These are phyloP conservation scores for Colletotrichum paranaense DNA, from an alignment of 2,329 filamentous ascomycete genomes.

Conservation along the genomic window DNA sequence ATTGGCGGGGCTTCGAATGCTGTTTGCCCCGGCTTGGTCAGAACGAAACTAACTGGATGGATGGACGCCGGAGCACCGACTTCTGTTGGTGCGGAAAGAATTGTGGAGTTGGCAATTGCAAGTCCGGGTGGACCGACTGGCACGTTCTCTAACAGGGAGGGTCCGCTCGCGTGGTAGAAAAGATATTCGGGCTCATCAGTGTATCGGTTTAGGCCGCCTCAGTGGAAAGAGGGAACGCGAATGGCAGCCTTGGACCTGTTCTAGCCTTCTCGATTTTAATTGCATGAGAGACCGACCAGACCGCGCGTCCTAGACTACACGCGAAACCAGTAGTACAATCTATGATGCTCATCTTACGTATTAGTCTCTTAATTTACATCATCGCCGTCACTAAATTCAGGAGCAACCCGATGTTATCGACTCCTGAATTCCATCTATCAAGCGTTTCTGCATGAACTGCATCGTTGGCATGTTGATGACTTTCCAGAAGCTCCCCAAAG, in stretches of 20 bases:
- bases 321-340: too few species aligned
- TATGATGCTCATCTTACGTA: too few species aligned
- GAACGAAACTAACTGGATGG: constrained; percentile 42
- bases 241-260: background rate
- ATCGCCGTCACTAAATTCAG: constrained; percentile 14
- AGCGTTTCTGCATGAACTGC: background rate
- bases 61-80: constrained; percentile 31
- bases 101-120: constrained; percentile 45
- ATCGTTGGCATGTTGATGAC: background rate
- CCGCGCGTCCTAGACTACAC: too few species aligned
- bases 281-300: too few species aligned
- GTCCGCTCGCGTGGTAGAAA: constrained; percentile 37
- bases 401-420: constrained; percentile 24
- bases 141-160: constrained; percentile 42
- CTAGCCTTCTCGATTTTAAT: too few species aligned
- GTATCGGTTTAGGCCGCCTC: background rate
- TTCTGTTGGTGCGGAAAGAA: constrained; percentile 43
- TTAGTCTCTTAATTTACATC: background rate
- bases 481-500: constrained; percentile 12
- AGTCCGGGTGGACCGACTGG: constrained; percentile 43
- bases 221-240: background rate
- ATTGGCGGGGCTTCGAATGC: constrained; percentile 47
- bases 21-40: constrained; percentile 51
- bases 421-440: constrained; percentile 26
- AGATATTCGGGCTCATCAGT: background rate